Conservation (phyloP, 805 yeast species). For the Metahyphopichia silvanorum region DNA sequence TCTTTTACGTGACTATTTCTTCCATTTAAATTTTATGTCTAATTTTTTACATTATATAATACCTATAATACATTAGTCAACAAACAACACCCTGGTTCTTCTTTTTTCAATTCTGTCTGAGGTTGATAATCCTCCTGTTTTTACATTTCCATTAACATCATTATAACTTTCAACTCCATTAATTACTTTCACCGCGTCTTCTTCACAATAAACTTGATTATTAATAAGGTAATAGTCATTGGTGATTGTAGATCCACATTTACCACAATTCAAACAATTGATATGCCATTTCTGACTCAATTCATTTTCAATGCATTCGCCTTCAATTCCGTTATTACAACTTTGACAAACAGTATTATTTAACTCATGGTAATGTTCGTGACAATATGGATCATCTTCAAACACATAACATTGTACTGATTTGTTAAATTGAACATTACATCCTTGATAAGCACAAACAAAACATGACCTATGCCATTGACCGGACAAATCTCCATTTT, state of each 20-base stretch:
- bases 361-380: constrained; percentile 66
- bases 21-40: no score
- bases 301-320: constrained; percentile 82
- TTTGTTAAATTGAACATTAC: constrained; percentile 56
- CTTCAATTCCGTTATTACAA: constrained; percentile 81
- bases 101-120: constrained; percentile 40
- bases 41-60: no score
- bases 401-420: constrained; percentile 70
- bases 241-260: constrained; percentile 50
- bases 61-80: constrained; percentile 16
- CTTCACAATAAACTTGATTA: constrained; percentile 51
- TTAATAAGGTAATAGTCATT: constrained; percentile 55
- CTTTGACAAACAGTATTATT: constrained; percentile 72
- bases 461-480: constrained; percentile 95
- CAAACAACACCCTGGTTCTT: constrained; percentile 38
- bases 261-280: constrained; percentile 64
- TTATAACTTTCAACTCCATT: constrained; percentile 19
- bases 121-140: constrained; percentile 18
- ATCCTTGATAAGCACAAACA: constrained; percentile 53
- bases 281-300: constrained; percentile 69
- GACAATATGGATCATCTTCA: constrained; percentile 80
- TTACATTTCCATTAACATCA: constrained; percentile 16
- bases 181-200: constrained; percentile 30
- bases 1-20: no score
- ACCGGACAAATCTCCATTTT: constrained; percentile 78